Conservation (phyloP, 148 eudicot species). For the Dysphania ambrosioides region DNA sequence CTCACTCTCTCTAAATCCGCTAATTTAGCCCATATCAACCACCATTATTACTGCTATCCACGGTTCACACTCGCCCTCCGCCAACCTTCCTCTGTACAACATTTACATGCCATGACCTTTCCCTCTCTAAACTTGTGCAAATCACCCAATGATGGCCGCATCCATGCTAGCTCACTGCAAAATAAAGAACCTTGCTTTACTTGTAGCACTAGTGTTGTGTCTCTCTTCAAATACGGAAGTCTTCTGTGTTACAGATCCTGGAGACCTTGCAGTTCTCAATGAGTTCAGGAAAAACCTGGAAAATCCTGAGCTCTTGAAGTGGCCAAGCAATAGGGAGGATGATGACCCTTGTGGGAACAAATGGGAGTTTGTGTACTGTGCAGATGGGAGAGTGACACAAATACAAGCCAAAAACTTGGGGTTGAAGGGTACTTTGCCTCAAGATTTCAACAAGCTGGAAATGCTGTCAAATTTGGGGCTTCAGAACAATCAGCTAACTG, state of each 20-base stretch:
- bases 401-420: constrained; percentile 65
- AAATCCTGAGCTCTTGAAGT: constrained; percentile 69
- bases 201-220: constrained; percentile 13
- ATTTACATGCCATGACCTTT: background rate
- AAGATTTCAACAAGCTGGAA: constrained; percentile 55
- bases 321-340: constrained; percentile 55
- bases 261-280: constrained; percentile 58
- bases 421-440: constrained; percentile 69
- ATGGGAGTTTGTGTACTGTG: constrained; percentile 63
- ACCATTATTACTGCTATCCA: background rate
- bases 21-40: background rate
- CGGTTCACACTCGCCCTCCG: background rate
- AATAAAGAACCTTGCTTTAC: constrained; percentile 10
- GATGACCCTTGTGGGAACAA: constrained; percentile 85
- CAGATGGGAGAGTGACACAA: constrained; percentile 58
- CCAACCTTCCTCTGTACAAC: background rate
- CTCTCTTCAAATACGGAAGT: constrained; percentile 32
- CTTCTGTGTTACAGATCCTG: constrained; percentile 56
- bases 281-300: constrained; percentile 65
- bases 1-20: constrained; percentile 17
- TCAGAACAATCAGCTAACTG: constrained; percentile 71
- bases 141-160: background rate
- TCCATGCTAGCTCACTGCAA: constrained; percentile 6
- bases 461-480: constrained; percentile 69
- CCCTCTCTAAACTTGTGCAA: constrained; percentile 7